Conservation (phyloP, 768 basidiomycete genomes). For the Suillus placidus region DNA sequence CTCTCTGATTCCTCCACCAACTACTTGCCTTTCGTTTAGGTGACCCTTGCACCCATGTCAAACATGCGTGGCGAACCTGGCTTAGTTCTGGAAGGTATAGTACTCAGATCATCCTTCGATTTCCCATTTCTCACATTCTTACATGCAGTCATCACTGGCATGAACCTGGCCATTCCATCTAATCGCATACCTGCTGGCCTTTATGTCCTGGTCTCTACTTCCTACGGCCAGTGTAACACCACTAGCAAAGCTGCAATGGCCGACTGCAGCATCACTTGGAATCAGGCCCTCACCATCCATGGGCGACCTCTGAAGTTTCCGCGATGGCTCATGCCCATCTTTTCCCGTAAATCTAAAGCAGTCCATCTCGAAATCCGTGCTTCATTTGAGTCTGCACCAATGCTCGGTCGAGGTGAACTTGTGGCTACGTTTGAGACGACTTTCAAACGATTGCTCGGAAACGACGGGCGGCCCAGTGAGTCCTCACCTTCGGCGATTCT, state of each 20-base stretch:
- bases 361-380: neutral
- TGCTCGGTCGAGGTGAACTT: slow-evolving; percentile 1
- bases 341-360: neutral
- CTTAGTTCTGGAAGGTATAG: neutral
- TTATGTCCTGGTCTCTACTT: neutral
- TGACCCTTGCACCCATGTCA: neutral
- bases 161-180: neutral
- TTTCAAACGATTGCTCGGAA: neutral
- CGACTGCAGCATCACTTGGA: neutral
- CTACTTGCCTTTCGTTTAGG: no score
- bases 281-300: neutral
- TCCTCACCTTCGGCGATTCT: neutral
- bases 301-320: neutral
- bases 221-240: neutral
- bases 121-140: neutral
- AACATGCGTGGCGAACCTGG: neutral
- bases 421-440: neutral
- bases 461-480: neutral
- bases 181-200: neutral
- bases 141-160: neutral
- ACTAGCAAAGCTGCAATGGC: neutral
- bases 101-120: neutral
- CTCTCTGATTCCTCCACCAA: no score
- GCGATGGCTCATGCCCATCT: neutral
- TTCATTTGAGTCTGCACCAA: neutral